Base-by-base conservation (phyloP, 106 monocot genomes). In the Acanthochlamys bracteata region DNA sequence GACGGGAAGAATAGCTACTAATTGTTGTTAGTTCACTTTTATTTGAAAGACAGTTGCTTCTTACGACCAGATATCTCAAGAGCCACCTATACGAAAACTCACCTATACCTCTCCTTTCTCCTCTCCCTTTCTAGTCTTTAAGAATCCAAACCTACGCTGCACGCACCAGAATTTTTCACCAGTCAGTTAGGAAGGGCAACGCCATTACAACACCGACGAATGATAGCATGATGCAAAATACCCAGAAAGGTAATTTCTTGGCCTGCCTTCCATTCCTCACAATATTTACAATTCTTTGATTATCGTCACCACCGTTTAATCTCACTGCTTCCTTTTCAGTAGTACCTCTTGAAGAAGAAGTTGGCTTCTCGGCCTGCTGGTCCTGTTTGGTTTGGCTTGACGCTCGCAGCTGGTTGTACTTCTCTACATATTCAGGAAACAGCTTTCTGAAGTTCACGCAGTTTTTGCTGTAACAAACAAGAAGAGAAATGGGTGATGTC, bases 351-450 rank as follows among this genome's bases (percentile, higher is more conserved):
- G 39, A 60, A 58, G 24, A 39, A 53, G 51, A 17, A 12, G 71
- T 33, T 59, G 16, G 33, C 33, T 33, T 33, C 25, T 52, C 64
- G 40, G 27, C 53, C 16, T 55, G 42, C 53, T 69, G 58, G 25
- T 65, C 74, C 14, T 61, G 39, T 7, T 43, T 55, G 9, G 64
- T 25, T 14, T 78, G 58, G 57, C 61, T 70, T 15, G 74, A 41
- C 16, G 17, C 70, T 60, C 66, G 69, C 23, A 74, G 68, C 57
- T 80, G 71, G 7, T 83, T 71, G 56, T 91, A 77, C 74, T 88
- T 91, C 70, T 88, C 88, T 21, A 83, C 76, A 11, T 88, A 98
- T 45, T 98, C 91, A 1, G 96, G 96, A 65, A 98, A 98, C 42
- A 98, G 55, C 51, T 98, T 98, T 72, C 74, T 88, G 76, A 98